Base-by-base conservation (phyloP, 352 stramenopile species). In the Poterioochromonas sp. region DNA sequence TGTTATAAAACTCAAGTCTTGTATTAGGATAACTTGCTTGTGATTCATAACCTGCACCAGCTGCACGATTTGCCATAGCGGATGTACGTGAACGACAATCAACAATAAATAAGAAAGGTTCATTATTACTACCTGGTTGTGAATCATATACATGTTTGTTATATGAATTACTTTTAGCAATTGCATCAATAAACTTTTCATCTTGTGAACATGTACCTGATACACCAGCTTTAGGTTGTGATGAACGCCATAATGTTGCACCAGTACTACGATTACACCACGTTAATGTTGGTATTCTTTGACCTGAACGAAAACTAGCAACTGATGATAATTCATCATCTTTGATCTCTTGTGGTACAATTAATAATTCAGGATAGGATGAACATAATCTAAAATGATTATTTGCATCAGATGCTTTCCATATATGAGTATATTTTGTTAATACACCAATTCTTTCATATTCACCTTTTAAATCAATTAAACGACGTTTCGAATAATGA, bases 51-150 rank as follows among this genome's bases (percentile, higher is more conserved):
- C 91, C 91, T 3, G 90, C 91, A 43, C 91, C 91, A 0, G 89
- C 93, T 49, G 93, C 82, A 2, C 88, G 83, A 79, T 96, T 96
- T 34, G 89, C 90, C 15, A 89, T 85, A 0, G 91, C 90, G 76
- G 94, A 95, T 29, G 95, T 85, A 76, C 93, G 88, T 5, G 90
- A 89, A 0, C 91, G 87, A 53, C 87, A 93, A 78, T 96, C 91
- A 2, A 92, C 87, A 68, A 96, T 94, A 76, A 40, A 29, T 44
- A 76, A 41, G 1, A 35, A 8, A 22, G 41, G 1, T 32, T 44
- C 29, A 41, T 39, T 39, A 15, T 26, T 29, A 12, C 35, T 29
- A 20, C 11, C 63, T 32, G 65, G 18, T 12, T 34, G 41, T 29
- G 62, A 71, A 1, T 41, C 1, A 15, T 65, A 12, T 39, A 39